Evolutionary conservation across 1,284 basidiomycete genomes (phyloP), one percentile per base, ranked within the genome.

Genomic region (Naganishia sp.): DNA sequence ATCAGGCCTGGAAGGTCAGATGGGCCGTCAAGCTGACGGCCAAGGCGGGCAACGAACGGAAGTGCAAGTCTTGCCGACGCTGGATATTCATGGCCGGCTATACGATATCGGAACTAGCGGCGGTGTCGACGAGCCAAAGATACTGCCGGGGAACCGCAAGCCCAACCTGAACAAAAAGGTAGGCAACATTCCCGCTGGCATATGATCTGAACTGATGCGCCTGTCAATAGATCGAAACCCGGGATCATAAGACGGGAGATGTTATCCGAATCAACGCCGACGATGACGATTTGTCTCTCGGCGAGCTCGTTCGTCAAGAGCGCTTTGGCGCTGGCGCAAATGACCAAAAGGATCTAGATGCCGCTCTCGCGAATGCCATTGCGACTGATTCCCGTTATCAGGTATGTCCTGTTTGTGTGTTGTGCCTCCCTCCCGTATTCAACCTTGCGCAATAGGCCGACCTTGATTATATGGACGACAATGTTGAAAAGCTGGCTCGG

Each of bases 391-490:
- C 86, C 3, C 88, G 88, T 70, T 99, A 92, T 77, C 81, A 91
- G 81, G 90, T 91, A 73, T 70, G 84, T 77, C 56, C 42, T 25
- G 31, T 25, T 15, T 50, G 11, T 42, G 48, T 7, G 49, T 28
- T 57, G 23, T 36, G 44, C 60, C 23, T 13, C 46, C 2, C 5
- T 28, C 52, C 18, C 31, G 10, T 57, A 9, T 6, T 25, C 33
- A 36, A 48, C 42, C 21, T 43, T 13, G 21, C 42, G 28, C 21
- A 53, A 16, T 68, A 91, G 87, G 88, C 89, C 72, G 86, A 94
- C 75, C 81, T 94, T 25, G 95, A 98, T 56, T 97, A 98, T 73
- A 89, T 97, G 71, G 96, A 99, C 72, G 94, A 98, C 70, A 95
- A 97, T 76, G 93, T 92, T 0, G 94, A 96, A 73, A 88, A 87